Evolutionary conservation across 2,329 filamentous ascomycete species (phyloP).

Genomic region (Paraphoma chrysanthemicola): DNA sequence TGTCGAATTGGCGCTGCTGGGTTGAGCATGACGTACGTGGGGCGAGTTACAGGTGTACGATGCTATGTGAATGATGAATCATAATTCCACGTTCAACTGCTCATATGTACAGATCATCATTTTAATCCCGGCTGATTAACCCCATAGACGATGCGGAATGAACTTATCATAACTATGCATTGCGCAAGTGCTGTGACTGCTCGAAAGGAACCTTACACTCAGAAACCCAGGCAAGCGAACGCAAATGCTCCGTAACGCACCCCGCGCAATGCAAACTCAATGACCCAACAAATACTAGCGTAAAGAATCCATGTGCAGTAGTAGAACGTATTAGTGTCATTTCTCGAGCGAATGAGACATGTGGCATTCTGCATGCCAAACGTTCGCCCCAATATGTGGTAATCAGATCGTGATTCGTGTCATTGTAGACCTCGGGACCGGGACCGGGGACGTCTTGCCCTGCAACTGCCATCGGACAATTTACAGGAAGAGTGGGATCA

Average conservation of each 20-base stretch:
- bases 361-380: not conserved
- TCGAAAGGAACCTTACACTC: conserved; percentile 12
- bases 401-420: conserved; percentile 9
- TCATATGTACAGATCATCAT: conserved; percentile 17
- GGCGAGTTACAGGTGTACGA: not conserved
- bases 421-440: not conserved
- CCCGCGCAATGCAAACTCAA: conserved; percentile 41
- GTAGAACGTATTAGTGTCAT: conserved; percentile 3
- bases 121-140: conserved; percentile 5
- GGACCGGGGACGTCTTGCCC: not conserved
- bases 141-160: conserved; percentile 15
- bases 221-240: conserved; percentile 11
- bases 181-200: conserved; percentile 9
- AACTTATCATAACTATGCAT: conserved; percentile 12
- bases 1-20: not conserved
- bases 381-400: conserved; percentile 14
- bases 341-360: not conserved
- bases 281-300: conserved; percentile 19
- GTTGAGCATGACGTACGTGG: not conserved
- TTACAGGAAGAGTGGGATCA: too few relatives aligned
- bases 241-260: conserved; percentile 36
- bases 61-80: not conserved
- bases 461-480: not conserved
- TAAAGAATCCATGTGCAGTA: conserved; percentile 1
- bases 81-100: conserved; percentile 8